Percentiles rank a stretch among this genome's conserved stretches.
Evolutionary conservation across 78 protist species (phyloP).

Genomic region (Salpingoeca rosetta): DNA sequence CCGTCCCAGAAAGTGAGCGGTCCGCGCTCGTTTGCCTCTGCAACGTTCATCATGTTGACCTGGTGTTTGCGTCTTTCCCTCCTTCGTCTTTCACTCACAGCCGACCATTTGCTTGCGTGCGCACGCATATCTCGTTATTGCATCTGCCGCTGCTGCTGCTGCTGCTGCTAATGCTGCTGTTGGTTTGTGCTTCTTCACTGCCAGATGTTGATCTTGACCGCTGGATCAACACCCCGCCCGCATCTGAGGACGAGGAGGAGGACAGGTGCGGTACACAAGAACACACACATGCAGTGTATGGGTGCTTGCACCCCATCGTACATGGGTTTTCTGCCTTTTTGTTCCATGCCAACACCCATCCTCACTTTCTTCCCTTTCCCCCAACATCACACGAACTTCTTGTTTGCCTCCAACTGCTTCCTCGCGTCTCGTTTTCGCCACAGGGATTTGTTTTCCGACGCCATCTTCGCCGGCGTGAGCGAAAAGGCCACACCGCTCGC

Average conservation of each 20-base stretch:
- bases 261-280: not conserved
- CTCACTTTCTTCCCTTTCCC: too few relatives aligned
- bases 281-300: too few relatives aligned
- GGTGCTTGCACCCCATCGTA: too few relatives aligned
- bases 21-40: not conserved
- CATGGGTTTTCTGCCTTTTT: too few relatives aligned
- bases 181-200: not conserved
- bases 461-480: not conserved
- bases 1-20: constrained; percentile 34
- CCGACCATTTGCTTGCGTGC: not conserved
- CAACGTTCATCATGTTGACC: not conserved
- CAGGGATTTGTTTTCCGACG: not conserved
- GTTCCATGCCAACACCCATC: too few relatives aligned
- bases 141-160: not conserved
- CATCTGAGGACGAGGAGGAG: not conserved
- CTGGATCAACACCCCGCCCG: constrained; percentile 26
- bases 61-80: not conserved
- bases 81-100: not conserved
- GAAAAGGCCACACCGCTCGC: not conserved
- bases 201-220: not conserved
- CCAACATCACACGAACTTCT: too few relatives aligned
- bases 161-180: too few relatives aligned
- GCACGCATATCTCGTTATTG: not conserved
- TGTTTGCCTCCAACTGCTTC: too few relatives aligned
- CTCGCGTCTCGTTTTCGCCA: too few relatives aligned